Conservation (phyloP, 805 yeast genomes). For the Ogataea populi-albae region DNA sequence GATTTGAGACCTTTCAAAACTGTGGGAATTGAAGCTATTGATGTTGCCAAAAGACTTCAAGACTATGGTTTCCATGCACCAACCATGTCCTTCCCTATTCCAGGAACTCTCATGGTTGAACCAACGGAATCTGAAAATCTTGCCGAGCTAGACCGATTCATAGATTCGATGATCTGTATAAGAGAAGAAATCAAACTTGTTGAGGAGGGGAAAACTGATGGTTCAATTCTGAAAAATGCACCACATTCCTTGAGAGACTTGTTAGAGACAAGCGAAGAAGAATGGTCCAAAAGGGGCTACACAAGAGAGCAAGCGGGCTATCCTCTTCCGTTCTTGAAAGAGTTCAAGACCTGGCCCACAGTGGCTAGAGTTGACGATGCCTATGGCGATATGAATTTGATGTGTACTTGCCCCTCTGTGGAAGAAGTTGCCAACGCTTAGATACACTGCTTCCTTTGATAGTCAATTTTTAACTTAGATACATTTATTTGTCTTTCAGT, state of each 20-base stretch:
- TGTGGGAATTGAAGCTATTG: constrained; percentile 87
- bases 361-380: constrained; percentile 93
- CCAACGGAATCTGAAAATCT: constrained; percentile 95
- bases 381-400: constrained; percentile 86
- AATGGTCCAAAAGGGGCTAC: constrained; percentile 86
- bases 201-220: constrained; percentile 62
- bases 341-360: constrained; percentile 90
- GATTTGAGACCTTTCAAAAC: constrained; percentile 84
- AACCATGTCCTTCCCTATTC: constrained; percentile 97
- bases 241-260: constrained; percentile 89
- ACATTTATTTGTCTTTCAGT: not conserved
- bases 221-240: constrained; percentile 76
- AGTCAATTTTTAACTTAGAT: not conserved
- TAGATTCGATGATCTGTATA: constrained; percentile 81
- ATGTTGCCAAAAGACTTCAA: constrained; percentile 93
- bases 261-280: constrained; percentile 51
- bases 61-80: constrained; percentile 99
- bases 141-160: constrained; percentile 86
- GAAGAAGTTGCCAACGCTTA: constrained; percentile 55
- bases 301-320: constrained; percentile 91
- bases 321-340: constrained; percentile 73
- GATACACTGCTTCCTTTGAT: not conserved
- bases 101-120: constrained; percentile 96
- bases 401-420: constrained; percentile 91
- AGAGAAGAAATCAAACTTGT: constrained; percentile 76